Percentiles rank a stretch among this genome's conserved stretches.
phyloP scores from a whole-genome alignment of 2,329 filamentous ascomycete species.

The Dactylella cylindrospora region DNA sequence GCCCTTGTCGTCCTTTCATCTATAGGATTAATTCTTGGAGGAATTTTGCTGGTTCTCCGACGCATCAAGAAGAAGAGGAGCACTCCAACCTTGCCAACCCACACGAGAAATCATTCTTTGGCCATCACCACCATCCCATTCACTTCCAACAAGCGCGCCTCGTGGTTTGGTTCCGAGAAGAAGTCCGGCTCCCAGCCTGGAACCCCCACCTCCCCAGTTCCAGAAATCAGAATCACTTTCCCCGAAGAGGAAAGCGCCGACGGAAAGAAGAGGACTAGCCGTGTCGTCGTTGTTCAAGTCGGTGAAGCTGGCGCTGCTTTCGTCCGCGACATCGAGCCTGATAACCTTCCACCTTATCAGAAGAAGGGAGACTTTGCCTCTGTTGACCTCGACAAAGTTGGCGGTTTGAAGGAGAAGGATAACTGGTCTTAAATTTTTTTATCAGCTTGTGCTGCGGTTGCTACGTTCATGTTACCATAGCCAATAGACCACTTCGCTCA shows the following conservation, averaged over 20 bases:
- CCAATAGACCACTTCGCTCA: conserved; percentile 7
- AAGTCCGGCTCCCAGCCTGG: conserved; percentile 47
- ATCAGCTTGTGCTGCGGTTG: conserved; percentile 17
- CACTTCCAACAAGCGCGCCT: conserved; percentile 32
- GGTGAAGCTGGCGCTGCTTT: conserved; percentile 79
- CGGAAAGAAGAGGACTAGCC: conserved; percentile 77
- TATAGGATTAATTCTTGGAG: conserved; percentile 67
- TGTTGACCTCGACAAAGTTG: conserved; percentile 90
- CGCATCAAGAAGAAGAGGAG: conserved; percentile 61
- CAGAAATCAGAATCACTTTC: conserved; percentile 97
- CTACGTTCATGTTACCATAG: conserved; percentile 35
- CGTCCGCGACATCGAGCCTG: conserved; percentile 74
- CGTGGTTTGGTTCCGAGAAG: conserved; percentile 48
- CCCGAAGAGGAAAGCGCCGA: conserved; percentile 88
- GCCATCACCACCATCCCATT: conserved; percentile 57
- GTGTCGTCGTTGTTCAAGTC: conserved; percentile 87
- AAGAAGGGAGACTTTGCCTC: conserved; percentile 80
- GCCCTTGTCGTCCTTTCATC: conserved; percentile 76
- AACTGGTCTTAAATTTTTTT: conserved; percentile 25
- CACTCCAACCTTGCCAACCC: conserved; percentile 48
- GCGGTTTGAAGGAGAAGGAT: conserved; percentile 89
- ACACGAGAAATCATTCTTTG: conserved; percentile 55
- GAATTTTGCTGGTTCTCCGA: conserved; percentile 71
- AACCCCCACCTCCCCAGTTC: conserved; percentile 74
- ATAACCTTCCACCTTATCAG: conserved; percentile 71